These are phyloP conservation scores for Leishmania mexicana DNA, from an alignment of 208 protist genomes.

Conservation along the genomic window DNA sequence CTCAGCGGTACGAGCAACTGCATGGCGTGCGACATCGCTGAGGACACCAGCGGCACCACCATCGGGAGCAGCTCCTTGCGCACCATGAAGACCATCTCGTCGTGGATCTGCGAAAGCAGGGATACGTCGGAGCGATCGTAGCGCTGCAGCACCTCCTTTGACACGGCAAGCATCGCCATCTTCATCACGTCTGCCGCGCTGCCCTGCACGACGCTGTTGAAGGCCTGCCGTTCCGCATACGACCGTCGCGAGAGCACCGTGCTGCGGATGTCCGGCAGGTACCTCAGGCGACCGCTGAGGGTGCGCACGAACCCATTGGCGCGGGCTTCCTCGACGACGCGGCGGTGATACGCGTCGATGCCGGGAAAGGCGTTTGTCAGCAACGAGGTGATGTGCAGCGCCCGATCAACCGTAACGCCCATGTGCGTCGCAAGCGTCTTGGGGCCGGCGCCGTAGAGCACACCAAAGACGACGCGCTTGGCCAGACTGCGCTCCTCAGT, in stretches of 20 bases:
- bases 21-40: conserved; percentile 51
- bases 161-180: conserved; percentile 81
- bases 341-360: conserved; percentile 64
- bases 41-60: conserved; percentile 48
- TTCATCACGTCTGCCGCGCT: conserved; percentile 92
- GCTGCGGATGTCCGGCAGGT: conserved; percentile 72
- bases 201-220: conserved; percentile 91
- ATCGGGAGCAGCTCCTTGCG: conserved; percentile 39
- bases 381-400: conserved; percentile 52
- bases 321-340: conserved; percentile 69
- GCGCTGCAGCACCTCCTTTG: conserved; percentile 65
- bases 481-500: conserved; percentile 71
- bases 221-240: conserved; percentile 90
- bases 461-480: conserved; percentile 89
- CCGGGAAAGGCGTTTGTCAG: conserved; percentile 68
- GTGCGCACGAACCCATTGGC: conserved; percentile 81
- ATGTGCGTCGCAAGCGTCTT: conserved; percentile 76
- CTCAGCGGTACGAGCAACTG: conserved; percentile 72
- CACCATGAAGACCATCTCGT: conserved; percentile 87
- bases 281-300: conserved; percentile 72
- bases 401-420: conserved; percentile 64
- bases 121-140: conserved; percentile 45
- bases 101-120: conserved; percentile 77
- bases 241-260: conserved; percentile 56
- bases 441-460: conserved; percentile 84